Percentiles rank a stretch among this genome's conserved stretches.
These are phyloP conservation scores for Kalanchoe fedtschenkoi DNA, from an alignment of 164 flowering plant species.

Conservation along the genomic window DNA sequence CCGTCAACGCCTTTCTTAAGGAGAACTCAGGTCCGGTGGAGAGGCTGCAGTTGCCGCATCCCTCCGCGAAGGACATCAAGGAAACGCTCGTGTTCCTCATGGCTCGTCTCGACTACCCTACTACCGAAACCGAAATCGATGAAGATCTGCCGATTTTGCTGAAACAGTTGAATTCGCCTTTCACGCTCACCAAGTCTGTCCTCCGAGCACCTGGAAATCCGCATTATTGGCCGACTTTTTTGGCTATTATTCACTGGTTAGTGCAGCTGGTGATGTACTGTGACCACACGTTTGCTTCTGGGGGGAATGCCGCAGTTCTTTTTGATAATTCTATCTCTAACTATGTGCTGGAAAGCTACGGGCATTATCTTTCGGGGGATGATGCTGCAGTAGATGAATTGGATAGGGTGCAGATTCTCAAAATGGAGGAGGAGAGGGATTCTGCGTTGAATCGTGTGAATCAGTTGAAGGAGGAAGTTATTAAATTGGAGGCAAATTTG, in stretches of 20 bases:
- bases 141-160: conserved; percentile 55
- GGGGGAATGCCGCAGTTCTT: conserved; percentile 3
- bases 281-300: conserved; percentile 15
- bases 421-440: conserved; percentile 32
- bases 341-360: conserved; percentile 38
- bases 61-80: conserved; percentile 60
- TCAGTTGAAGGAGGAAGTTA: conserved; percentile 21
- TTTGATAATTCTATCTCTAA: conserved; percentile 17
- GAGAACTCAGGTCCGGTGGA: conserved; percentile 32
- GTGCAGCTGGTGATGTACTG: conserved; percentile 48
- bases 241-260: conserved; percentile 74
- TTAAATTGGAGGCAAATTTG: conserved; percentile 28
- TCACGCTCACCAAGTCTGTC: conserved; percentile 55
- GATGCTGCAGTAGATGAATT: conserved; percentile 43
- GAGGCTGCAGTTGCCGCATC: conserved; percentile 37
- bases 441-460: conserved; percentile 16
- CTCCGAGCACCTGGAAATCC: conserved; percentile 63
- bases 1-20: conserved; percentile 55
- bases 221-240: conserved; percentile 62
- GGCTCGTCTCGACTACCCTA: conserved; percentile 30
- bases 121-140: conserved; percentile 28
- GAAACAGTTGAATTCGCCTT: conserved; percentile 49
- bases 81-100: conserved; percentile 42
- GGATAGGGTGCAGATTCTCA: conserved; percentile 30
- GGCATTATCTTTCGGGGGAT: conserved; percentile 46